These are phyloP conservation scores for Sporisorium sorghi DNA, from an alignment of 1,284 basidiomycete genomes.

Conservation along the genomic window DNA sequence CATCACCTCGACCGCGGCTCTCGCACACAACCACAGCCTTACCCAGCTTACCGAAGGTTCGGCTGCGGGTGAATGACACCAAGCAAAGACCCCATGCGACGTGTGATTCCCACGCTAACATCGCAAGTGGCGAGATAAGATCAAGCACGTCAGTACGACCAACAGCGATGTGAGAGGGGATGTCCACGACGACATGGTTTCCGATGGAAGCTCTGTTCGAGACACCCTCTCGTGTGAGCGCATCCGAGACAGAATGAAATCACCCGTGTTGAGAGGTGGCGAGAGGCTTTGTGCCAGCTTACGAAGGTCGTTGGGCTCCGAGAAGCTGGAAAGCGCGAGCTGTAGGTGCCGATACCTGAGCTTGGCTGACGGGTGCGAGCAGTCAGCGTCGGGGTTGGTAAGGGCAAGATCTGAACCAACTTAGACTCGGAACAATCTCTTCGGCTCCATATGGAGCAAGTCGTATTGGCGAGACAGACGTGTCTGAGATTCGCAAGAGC, in stretches of 20 bases:
- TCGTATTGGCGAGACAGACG: slow-evolving; percentile 34
- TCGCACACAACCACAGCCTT: no score
- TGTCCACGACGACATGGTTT: background rate
- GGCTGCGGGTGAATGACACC: background rate
- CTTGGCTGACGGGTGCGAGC: no score
- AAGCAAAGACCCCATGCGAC: slow-evolving; percentile 5
- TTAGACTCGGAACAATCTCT: slow-evolving; percentile 31
- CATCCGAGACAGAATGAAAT: background rate
- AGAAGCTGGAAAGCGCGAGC: no score
- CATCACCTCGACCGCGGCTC: background rate
- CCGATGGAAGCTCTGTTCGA: slow-evolving; percentile 6
- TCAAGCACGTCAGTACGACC: background rate
- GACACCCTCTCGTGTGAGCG: background rate
- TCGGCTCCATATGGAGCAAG: slow-evolving; percentile 1
- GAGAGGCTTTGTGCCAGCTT: background rate
- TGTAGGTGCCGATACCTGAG: background rate
- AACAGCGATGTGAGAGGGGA: background rate
- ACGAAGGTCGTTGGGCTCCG: background rate
- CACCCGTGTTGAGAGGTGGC: no score
- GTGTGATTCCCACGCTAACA: slow-evolving; percentile 20
- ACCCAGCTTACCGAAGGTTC: background rate
- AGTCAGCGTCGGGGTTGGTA: no score
- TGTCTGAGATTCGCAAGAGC: slow-evolving; percentile 36
- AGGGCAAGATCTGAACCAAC: background rate
- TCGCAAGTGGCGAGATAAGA: slow-evolving; percentile 4